A percentile compares a stretch with the other conserved stretches of the same genome.
These are phyloP conservation scores for Plasmodium inui DNA, from an alignment of 169 alveolate species.

Conservation along the genomic window DNA sequence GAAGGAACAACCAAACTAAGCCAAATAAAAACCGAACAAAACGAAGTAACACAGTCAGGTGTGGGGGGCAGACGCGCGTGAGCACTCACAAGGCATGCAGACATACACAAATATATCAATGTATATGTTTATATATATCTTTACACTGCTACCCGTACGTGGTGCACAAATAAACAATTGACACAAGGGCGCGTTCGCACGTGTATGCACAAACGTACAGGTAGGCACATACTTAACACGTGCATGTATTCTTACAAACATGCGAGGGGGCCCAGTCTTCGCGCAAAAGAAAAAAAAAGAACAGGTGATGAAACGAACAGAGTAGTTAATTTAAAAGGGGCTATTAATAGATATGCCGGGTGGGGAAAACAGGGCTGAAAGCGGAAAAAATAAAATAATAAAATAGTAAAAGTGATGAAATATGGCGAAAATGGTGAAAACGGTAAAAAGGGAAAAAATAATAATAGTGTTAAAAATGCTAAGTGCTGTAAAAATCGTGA, in stretches of 20 bases:
- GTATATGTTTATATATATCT: not conserved
- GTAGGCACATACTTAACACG: not conserved
- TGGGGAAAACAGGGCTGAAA: not conserved
- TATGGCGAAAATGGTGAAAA: not conserved
- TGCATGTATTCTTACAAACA: not conserved
- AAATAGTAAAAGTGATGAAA: not conserved
- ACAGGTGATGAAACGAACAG: not conserved
- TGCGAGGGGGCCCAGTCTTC: not conserved
- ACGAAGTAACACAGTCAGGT: not conserved
- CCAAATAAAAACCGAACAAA: no score
- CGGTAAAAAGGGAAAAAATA: not conserved
- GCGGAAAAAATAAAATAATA: not conserved
- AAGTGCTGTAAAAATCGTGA: not conserved
- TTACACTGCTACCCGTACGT: not conserved
- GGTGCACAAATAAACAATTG: conserved; percentile 4
- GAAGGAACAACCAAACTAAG: not conserved
- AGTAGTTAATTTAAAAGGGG: not conserved
- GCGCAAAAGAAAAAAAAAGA: not conserved
- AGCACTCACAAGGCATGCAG: not conserved
- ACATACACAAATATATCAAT: not conserved
- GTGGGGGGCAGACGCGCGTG: not conserved
- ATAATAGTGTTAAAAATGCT: not conserved
- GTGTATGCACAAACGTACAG: not conserved
- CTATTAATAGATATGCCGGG: not conserved
- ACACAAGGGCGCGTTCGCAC: not conserved